A percentile compares a stretch with the other conserved stretches of the same genome.
Conservation (phyloP, 2,329 filamentous ascomycete genomes). For the Sordariomycetes sp. region DNA sequence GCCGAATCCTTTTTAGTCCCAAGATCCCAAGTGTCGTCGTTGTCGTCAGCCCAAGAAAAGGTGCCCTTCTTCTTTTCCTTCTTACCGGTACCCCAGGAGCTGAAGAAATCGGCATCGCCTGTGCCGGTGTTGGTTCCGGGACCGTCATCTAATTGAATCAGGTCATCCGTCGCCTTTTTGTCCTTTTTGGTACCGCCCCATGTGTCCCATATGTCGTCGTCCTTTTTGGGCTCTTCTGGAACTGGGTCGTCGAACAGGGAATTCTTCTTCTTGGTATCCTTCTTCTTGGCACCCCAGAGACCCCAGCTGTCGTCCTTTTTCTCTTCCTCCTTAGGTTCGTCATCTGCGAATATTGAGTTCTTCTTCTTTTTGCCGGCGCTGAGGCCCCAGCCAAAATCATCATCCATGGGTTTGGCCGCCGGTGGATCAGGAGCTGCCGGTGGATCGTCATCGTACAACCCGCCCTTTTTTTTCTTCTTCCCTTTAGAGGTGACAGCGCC, state of each 20-base stretch:
- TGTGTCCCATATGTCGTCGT: constrained; percentile 13
- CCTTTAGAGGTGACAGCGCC: constrained; percentile 18
- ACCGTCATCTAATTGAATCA: constrained; percentile 24
- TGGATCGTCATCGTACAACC: constrained; percentile 7
- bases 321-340: constrained; percentile 4
- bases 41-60: constrained; percentile 4
- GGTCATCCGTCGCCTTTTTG: constrained; percentile 26
- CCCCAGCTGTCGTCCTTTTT: constrained; percentile 11
- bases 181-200: constrained; percentile 18
- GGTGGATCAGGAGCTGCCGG: constrained; percentile 3
- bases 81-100: constrained; percentile 39
- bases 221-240: constrained; percentile 12
- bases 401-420: constrained; percentile 3
- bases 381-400: constrained; percentile 6
- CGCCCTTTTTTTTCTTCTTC: constrained; percentile 16
- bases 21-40: constrained; percentile 3
- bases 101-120: constrained; percentile 43
- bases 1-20: constrained; percentile 34
- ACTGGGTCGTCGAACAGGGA: constrained; percentile 7
- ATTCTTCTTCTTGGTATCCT: constrained; percentile 15
- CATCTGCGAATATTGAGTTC: constrained; percentile 7
- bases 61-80: constrained; percentile 39
- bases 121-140: constrained; percentile 18
- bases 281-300: constrained; percentile 7
- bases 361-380: constrained; percentile 7